A percentile compares a stretch with the other conserved stretches of the same genome.
Evolutionary conservation across 345 rosid genomes (phyloP).

Genomic region (Aquilaria yunnanensis): DNA sequence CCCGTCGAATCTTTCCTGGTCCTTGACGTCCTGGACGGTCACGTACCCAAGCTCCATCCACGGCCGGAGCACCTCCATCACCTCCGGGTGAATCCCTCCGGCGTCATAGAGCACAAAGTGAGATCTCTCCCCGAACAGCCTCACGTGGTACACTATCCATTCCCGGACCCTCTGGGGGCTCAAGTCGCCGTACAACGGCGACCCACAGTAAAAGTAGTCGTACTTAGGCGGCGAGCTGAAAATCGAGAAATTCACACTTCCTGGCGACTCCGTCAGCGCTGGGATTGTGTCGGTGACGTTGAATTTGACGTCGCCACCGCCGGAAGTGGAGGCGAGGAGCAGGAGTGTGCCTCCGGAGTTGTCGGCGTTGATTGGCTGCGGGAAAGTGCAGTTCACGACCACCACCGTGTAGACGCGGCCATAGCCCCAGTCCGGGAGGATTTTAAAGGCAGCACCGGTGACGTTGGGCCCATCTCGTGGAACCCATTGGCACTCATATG

Average conservation of each 20-base stretch:
- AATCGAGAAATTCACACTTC: conserved; percentile 28
- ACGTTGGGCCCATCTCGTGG: conserved; percentile 21
- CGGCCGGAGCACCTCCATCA: conserved; percentile 65
- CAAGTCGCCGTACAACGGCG: conserved; percentile 66
- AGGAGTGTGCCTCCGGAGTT: conserved; percentile 69
- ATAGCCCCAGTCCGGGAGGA: conserved; percentile 93
- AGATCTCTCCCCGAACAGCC: conserved; percentile 62
- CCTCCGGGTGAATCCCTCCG: conserved; percentile 74
- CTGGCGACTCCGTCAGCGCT: conserved; percentile 41
- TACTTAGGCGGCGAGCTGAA: conserved; percentile 50
- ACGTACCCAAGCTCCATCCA: conserved; percentile 92
- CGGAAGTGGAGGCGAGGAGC: conserved; percentile 66
- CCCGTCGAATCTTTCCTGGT: conserved; percentile 90
- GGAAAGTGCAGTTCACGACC: conserved; percentile 76
- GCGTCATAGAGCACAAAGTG: conserved; percentile 91
- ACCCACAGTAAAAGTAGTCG: conserved; percentile 84
- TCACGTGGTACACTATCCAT: conserved; percentile 81
- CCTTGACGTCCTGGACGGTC: conserved; percentile 68
- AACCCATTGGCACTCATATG: conserved; percentile 72
- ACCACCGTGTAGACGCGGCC: conserved; percentile 88
- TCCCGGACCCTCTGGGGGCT: conserved; percentile 84
- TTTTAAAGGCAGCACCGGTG: conserved; percentile 32
- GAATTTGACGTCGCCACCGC: conserved; percentile 51
- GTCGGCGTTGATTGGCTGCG: conserved; percentile 37
- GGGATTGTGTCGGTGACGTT: conserved; percentile 57